These are phyloP conservation scores for Macadamia integrifolia DNA, from an alignment of 164 flowering plant species.

Conservation along the genomic window DNA sequence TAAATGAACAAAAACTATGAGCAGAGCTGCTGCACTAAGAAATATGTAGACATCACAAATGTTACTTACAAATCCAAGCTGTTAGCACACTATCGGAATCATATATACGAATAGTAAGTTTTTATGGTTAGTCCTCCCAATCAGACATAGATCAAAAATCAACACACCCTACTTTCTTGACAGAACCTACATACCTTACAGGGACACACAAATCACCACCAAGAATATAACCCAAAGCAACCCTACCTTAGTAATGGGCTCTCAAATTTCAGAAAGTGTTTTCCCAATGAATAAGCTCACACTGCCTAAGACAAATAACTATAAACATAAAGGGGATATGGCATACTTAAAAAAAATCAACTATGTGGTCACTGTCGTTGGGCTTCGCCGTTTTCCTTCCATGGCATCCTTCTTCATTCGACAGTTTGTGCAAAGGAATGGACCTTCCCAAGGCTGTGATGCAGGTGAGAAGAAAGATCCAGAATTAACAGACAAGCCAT, in stretches of 20 bases:
- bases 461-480: conserved; percentile 60
- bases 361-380: conserved; percentile 28
- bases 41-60: conserved; percentile 15
- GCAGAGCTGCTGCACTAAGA: not conserved
- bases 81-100: conserved; percentile 34
- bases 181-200: conserved; percentile 27
- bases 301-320: conserved; percentile 26
- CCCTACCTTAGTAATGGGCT: not conserved
- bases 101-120: conserved; percentile 18
- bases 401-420: conserved; percentile 88
- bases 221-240: conserved; percentile 11
- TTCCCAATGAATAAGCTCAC: conserved; percentile 27
- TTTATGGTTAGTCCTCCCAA: conserved; percentile 14
- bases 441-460: conserved; percentile 78
- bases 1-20: not conserved
- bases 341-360: conserved; percentile 7
- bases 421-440: conserved; percentile 71
- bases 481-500: conserved; percentile 51
- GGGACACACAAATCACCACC: conserved; percentile 20
- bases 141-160: conserved; percentile 18
- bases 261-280: not conserved
- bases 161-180: conserved; percentile 14
- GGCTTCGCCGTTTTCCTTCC: conserved; percentile 85
- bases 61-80: conserved; percentile 33
- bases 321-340: conserved; percentile 12